Evolutionary conservation across 2,329 filamentous ascomycete genomes (phyloP).

Genomic region (Gaeumannomyces sp.): DNA sequence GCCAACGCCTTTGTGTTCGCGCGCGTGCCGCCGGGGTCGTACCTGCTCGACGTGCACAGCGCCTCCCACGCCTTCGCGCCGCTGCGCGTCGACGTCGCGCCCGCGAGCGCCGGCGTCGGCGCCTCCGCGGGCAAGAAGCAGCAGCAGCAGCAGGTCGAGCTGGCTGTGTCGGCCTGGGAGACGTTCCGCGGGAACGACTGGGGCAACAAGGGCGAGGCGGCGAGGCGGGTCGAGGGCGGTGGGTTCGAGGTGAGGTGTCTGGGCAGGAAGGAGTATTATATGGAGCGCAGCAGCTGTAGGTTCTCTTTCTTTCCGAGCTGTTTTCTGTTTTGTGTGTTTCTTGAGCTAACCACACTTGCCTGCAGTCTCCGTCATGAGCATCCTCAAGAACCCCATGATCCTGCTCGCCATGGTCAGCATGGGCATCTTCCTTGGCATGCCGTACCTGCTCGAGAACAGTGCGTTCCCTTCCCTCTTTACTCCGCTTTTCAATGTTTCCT

Average conservation of each 20-base stretch:
- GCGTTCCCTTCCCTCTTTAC: constrained; percentile 32
- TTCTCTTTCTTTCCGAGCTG: constrained; percentile 19
- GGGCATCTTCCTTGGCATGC: constrained; percentile 83
- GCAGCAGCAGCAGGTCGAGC: constrained; percentile 10
- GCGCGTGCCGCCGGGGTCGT: constrained; percentile 65
- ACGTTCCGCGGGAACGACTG: constrained; percentile 87
- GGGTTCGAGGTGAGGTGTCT: constrained; percentile 57
- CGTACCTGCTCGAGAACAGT: constrained; percentile 95
- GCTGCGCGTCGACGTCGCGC: constrained; percentile 67
- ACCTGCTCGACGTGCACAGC: constrained; percentile 76
- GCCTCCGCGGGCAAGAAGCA: neutral
- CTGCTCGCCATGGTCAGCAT: constrained; percentile 81
- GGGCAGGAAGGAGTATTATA: constrained; percentile 67
- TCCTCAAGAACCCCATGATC: constrained; percentile 96
- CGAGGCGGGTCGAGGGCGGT: constrained; percentile 26
- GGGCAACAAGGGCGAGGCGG: constrained; percentile 71
- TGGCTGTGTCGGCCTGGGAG: constrained; percentile 64
- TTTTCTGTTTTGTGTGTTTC: constrained; percentile 12
- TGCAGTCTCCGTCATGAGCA: constrained; percentile 61
- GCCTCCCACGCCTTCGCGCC: constrained; percentile 70
- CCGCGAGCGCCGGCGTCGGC: constrained; percentile 29
- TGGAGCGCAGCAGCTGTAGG: constrained; percentile 67
- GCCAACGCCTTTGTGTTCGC: constrained; percentile 69
- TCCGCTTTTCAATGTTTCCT: neutral
- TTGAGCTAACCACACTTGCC: constrained; percentile 23